Conservation (phyloP, 2,329 filamentous ascomycete genomes). For the Colletotrichum sidae region DNA sequence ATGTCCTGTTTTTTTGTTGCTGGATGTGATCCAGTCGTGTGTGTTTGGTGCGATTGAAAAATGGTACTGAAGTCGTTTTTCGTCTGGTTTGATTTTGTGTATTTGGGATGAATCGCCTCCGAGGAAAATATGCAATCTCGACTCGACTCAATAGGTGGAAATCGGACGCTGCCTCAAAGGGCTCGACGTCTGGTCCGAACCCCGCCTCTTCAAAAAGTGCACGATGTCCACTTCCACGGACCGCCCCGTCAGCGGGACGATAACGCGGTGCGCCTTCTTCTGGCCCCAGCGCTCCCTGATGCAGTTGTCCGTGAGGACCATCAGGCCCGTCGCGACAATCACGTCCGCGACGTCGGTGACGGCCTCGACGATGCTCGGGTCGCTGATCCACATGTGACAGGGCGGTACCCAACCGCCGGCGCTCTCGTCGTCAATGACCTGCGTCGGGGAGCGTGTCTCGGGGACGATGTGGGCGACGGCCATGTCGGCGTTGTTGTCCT, state of each 20-base stretch:
- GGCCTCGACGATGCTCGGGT: conserved; percentile 75
- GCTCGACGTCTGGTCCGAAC: conserved; percentile 52
- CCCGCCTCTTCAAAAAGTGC: conserved; percentile 55
- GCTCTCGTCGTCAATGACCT: conserved; percentile 76
- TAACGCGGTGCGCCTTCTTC: conserved; percentile 55
- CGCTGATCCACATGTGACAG: conserved; percentile 90
- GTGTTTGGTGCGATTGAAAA: too few relatives aligned
- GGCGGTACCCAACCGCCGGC: conserved; percentile 92
- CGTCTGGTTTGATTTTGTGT: background rate
- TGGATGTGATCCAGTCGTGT: too few relatives aligned
- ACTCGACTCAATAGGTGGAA: conserved; percentile 48
- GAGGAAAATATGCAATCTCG: too few relatives aligned
- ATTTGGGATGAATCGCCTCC: too few relatives aligned
- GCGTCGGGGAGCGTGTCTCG: conserved; percentile 77
- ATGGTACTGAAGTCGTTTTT: background rate
- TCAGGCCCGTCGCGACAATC: conserved; percentile 88
- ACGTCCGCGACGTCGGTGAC: conserved; percentile 88
- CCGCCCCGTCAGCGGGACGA: conserved; percentile 49
- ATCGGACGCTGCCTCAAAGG: conserved; percentile 51
- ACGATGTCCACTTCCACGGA: conserved; percentile 49
- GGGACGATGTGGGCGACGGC: conserved; percentile 88
- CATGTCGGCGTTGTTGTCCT: conserved; percentile 60
- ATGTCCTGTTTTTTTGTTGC: background rate
- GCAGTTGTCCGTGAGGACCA: conserved; percentile 89
- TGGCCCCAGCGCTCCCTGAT: conserved; percentile 82